Percentiles rank a stretch among this genome's conserved stretches.
phyloP scores from a whole-genome alignment of 2,329 filamentous ascomycete species.

The Talaromyces pinophilus region DNA sequence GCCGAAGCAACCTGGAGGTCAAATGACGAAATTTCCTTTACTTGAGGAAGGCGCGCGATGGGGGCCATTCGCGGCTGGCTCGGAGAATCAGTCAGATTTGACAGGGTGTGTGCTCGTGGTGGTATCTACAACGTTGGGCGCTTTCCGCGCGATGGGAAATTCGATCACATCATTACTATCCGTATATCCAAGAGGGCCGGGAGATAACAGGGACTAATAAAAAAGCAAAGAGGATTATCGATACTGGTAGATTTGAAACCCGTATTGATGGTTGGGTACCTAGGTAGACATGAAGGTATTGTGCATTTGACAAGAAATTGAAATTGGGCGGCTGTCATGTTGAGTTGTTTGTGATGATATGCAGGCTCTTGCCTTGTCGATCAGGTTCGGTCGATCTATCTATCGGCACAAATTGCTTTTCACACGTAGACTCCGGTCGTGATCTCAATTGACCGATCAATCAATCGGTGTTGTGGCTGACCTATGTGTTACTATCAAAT shows the following conservation, averaged over 20 bases:
- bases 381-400: neutral
- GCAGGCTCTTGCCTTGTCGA: neutral
- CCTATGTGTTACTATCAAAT: neutral
- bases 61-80: conserved; percentile 17
- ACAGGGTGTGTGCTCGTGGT: neutral
- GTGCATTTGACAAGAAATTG: neutral
- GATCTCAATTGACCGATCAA: neutral
- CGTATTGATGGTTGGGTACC: neutral
- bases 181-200: neutral
- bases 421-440: neutral
- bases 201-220: neutral
- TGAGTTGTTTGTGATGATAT: neutral
- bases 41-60: neutral
- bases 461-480: neutral
- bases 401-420: conserved; percentile 3
- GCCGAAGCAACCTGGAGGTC: neutral
- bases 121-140: neutral
- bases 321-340: conserved; percentile 4
- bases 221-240: neutral
- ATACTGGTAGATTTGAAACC: neutral
- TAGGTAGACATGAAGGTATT: neutral
- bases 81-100: conserved; percentile 7
- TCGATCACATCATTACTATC: neutral
- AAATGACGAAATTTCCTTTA: neutral
- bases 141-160: conserved; percentile 11